Conservation (phyloP, 768 basidiomycete genomes). For the Termitomyces sp. region DNA sequence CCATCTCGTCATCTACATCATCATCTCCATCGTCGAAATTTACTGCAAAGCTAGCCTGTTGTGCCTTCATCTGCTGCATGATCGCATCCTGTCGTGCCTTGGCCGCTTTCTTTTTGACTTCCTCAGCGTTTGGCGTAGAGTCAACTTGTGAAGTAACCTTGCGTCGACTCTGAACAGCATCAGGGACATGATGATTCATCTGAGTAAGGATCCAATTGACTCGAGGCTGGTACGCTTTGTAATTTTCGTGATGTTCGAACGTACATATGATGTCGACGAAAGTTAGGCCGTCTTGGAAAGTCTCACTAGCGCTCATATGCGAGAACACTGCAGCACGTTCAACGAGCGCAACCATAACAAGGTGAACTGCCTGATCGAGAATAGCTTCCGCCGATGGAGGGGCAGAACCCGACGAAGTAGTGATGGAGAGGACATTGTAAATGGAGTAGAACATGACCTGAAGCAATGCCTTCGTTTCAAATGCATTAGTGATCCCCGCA, state of each 20-base stretch:
- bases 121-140: slow-evolving; percentile 46
- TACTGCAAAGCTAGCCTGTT: slow-evolving; percentile 81
- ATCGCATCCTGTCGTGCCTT: slow-evolving; percentile 90
- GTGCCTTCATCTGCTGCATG: slow-evolving; percentile 93
- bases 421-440: slow-evolving; percentile 65
- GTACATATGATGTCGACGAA: slow-evolving; percentile 69
- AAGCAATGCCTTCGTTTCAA: slow-evolving; percentile 66
- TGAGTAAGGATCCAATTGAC: slow-evolving; percentile 70
- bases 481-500: slow-evolving; percentile 50
- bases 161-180: slow-evolving; percentile 49
- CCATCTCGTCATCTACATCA: slow-evolving; percentile 63
- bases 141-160: slow-evolving; percentile 31
- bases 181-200: slow-evolving; percentile 50
- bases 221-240: slow-evolving; percentile 65
- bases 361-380: slow-evolving; percentile 82
- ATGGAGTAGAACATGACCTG: slow-evolving; percentile 83
- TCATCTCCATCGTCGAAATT: slow-evolving; percentile 72
- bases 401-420: slow-evolving; percentile 50
- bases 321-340: slow-evolving; percentile 64
- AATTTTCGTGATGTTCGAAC: slow-evolving; percentile 75
- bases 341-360: slow-evolving; percentile 81
- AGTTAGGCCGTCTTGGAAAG: slow-evolving; percentile 55
- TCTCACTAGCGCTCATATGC: slow-evolving; percentile 43
- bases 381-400: slow-evolving; percentile 85
- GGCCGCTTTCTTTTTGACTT: slow-evolving; percentile 77